Evolutionary conservation across 345 rosid species (phyloP), one percentile per base, ranked within the genome.

Genomic region (Eucalyptus cloeziana): DNA sequence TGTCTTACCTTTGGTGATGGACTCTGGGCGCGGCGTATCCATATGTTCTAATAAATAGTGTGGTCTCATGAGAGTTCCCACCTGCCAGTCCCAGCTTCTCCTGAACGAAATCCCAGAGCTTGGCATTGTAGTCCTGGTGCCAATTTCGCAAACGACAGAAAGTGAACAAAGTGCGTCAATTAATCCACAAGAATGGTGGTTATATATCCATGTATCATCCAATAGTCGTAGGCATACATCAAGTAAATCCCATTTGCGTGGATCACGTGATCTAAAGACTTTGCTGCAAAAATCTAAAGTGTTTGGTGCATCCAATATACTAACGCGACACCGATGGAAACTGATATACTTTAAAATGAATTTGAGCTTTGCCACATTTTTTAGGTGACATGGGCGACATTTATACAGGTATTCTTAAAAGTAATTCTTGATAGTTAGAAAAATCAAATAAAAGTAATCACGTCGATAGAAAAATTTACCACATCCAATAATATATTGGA

Each of bases 1-100:
- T 27, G 8, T 50, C 89, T 87, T 93, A 96, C 99, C 44, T 43
- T 43, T 43, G 44, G 44, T 43, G 44, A 96, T 92, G 86, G 96
- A 96, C 69, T 96, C 99, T 0, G 99, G 99, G 98, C 62, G 98
- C 99, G 19, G 98, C 97, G 67, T 97, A 97, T 5, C 99, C 99
- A 15, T 89, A 94, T 1, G 99, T 96, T 88, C 99, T 97, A 94
- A 96, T 92, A 60, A 95, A 91, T 24, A 91, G 92, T 3, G 98
- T 96, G 52, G 99, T 94, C 10, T 96, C 93, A 67, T 96, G 97
- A 1, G 99, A 94, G 86, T 89, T 44, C 67, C 98, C 99, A 69
- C 94, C 92, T 5, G 87, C 89, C 1, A 98, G 99, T 9, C 99
- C 99, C 4, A 89, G 85, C 79, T 96, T 97, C 0, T 96, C 99